Conservation (phyloP, 257 asterid genomes). For the Salvia rosmarinus region DNA sequence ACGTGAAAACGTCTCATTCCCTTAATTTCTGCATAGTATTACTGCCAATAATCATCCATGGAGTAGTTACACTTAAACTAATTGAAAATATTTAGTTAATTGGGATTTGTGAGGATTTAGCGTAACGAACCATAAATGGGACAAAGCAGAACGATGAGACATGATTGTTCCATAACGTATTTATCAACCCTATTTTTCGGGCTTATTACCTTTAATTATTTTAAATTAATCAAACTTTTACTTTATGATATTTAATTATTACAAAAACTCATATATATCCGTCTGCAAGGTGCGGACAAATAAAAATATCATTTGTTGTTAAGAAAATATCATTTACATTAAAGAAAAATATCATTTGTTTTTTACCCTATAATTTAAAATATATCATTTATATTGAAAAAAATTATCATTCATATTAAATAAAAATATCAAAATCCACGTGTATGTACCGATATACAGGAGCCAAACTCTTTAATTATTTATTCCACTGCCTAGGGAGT, state of each 20-base stretch:
- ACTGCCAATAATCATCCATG: slow-evolving; percentile 31
- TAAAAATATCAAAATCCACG: no score
- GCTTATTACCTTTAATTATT: slow-evolving; percentile 5
- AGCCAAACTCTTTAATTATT: no score
- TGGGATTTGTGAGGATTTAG: slow-evolving; percentile 78
- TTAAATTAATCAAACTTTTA: neutral
- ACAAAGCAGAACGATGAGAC: slow-evolving; percentile 32
- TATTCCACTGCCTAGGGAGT: slow-evolving; percentile 36
- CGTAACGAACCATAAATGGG: slow-evolving; percentile 71
- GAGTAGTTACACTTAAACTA: slow-evolving; percentile 40
- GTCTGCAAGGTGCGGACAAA: no score
- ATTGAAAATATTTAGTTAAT: slow-evolving; percentile 31
- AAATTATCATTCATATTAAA: no score
- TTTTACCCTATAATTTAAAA: no score
- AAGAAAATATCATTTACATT: no score
- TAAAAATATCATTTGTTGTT: no score
- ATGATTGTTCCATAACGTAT: slow-evolving; percentile 68
- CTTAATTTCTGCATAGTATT: slow-evolving; percentile 34
- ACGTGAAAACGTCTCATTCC: slow-evolving; percentile 49
- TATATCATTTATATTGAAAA: no score
- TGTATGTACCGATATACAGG: no score
- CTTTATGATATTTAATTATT: neutral
- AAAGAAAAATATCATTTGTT: no score
- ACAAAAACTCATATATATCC: no score
- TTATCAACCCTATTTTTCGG: slow-evolving; percentile 40